These are phyloP conservation scores for Acer saccharum DNA, from an alignment of 345 rosid genomes.

Conservation along the genomic window DNA sequence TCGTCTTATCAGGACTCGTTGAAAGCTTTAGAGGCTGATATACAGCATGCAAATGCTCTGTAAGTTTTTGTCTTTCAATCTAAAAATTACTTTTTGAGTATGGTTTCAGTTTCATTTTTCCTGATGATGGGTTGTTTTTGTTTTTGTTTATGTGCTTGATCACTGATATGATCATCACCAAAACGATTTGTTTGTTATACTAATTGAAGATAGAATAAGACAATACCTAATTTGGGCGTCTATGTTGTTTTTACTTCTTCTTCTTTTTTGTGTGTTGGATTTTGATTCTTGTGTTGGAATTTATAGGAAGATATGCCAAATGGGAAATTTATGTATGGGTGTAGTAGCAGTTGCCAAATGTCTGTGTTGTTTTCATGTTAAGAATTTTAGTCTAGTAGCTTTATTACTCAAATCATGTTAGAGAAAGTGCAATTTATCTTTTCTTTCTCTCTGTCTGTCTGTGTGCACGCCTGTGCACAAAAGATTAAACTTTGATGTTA, in stretches of 20 bases:
- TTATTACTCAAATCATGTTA: background rate
- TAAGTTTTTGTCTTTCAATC: slow-evolving; percentile 42
- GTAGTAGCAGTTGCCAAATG: too few species aligned
- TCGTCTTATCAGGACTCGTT: slow-evolving; percentile 75
- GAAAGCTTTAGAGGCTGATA: slow-evolving; percentile 80
- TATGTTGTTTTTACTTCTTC: background rate
- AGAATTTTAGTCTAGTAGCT: background rate
- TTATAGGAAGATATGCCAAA: background rate
- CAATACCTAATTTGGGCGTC: slow-evolving; percentile 1
- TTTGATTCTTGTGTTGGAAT: slow-evolving; percentile 5
- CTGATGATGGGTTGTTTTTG: slow-evolving; percentile 12
- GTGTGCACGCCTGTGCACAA: background rate
- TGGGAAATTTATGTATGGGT: background rate
- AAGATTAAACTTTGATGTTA: slow-evolving; percentile 6
- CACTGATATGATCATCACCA: slow-evolving; percentile 14
- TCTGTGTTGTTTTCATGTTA: background rate
- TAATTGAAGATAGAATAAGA: slow-evolving; percentile 5
- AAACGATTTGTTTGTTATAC: background rate
- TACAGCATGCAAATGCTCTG: slow-evolving; percentile 88
- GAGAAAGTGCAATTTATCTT: background rate
- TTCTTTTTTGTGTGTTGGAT: background rate
- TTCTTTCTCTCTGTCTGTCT: background rate
- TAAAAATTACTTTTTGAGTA: background rate
- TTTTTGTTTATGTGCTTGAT: slow-evolving; percentile 10
- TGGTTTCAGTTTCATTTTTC: slow-evolving; percentile 2